Conservation (phyloP, 1,284 basidiomycete species). For the Cystobasidiaceae sp. region DNA sequence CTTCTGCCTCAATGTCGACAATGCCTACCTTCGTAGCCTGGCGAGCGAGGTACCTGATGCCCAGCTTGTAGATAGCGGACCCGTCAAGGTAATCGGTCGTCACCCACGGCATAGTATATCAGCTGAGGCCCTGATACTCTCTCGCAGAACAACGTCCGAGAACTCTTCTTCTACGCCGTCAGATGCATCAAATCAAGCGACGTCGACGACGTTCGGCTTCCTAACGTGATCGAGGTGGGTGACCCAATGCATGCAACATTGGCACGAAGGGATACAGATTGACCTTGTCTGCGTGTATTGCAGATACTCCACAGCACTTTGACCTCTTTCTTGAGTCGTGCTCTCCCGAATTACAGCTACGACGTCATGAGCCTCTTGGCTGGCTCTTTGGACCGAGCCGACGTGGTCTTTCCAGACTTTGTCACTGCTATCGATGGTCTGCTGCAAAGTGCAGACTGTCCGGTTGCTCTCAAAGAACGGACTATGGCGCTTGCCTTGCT, state of each 20-base stretch:
- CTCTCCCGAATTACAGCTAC: slow-evolving; percentile 35
- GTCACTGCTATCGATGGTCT: slow-evolving; percentile 40
- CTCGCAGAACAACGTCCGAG: slow-evolving; percentile 36
- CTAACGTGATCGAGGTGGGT: slow-evolving; percentile 36
- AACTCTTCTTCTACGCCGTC: slow-evolving; percentile 37
- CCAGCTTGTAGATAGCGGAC: slow-evolving; percentile 11
- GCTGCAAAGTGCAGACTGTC: slow-evolving; percentile 32
- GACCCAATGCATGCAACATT: not conserved
- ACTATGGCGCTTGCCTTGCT: slow-evolving; percentile 40
- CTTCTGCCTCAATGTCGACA: slow-evolving; percentile 36
- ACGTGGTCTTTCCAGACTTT: slow-evolving; percentile 41
- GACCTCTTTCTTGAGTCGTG: slow-evolving; percentile 29
- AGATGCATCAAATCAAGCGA: slow-evolving; percentile 32
- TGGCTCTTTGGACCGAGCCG: slow-evolving; percentile 38
- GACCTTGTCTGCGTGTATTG: not conserved
- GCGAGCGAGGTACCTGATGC: not conserved
- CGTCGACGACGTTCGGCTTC: slow-evolving; percentile 21
- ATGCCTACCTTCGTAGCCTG: not conserved
- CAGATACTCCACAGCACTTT: slow-evolving; percentile 37
- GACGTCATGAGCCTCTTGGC: slow-evolving; percentile 40
- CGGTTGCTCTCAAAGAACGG: slow-evolving; percentile 37
- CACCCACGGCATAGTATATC: slow-evolving; percentile 21
- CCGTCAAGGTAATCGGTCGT: slow-evolving; percentile 22
- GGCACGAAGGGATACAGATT: not conserved
- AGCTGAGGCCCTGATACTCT: not conserved